Base-by-base conservation (phyloP, 192 early-diverging fungal species). In the Spizellomyces punctatus region DNA sequence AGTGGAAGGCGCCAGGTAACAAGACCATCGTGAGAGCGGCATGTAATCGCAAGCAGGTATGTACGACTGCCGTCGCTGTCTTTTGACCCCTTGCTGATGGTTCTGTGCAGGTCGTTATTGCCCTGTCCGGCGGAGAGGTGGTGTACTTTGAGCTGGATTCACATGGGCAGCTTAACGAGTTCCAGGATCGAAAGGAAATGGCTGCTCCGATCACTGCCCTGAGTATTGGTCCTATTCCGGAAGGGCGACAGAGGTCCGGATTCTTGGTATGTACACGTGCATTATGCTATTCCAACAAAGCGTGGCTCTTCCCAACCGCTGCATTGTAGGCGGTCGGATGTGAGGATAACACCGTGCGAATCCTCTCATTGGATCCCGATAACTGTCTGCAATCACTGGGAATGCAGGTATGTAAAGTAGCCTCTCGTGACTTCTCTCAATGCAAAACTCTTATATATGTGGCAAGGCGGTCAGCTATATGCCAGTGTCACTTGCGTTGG, bases 101-200 rank as follows among this genome's bases (percentile, higher is more conserved):
- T 69, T 19, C 10, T 4, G 19, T 0, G 27, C 27, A 36, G 27
- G 91, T 93, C 6, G 86, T 90, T 0, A 90, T 98, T 49, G 91
- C 92, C 6, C 79, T 96, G 17, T 89, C 91, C 5, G 88, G 91
- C 19, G 94, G 91, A 6, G 95, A 94, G 66, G 72, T 94, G 7
- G 89, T 95, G 1, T 98, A 95, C 74, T 96, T 99, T 83, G 96
- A 98, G 80, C 83, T 99, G 55, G 93, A 98, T 78, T 81, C 81
- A 43, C 74, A 69, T 58, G 91, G 87, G 22, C 92, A 91, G 74
- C 78, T 98, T 71, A 93, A 94, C 72, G 96, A 99, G 75, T 91
- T 89, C 70, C 89, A 92, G 54, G 89, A 94, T 16, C 83, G 89
- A 14, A 88, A 91, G 56, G 88, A 89, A 58, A 90, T 92, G 75